Evolutionary conservation across 140 eudicot species (phyloP).

Genomic region (Flaveria floridana): DNA sequence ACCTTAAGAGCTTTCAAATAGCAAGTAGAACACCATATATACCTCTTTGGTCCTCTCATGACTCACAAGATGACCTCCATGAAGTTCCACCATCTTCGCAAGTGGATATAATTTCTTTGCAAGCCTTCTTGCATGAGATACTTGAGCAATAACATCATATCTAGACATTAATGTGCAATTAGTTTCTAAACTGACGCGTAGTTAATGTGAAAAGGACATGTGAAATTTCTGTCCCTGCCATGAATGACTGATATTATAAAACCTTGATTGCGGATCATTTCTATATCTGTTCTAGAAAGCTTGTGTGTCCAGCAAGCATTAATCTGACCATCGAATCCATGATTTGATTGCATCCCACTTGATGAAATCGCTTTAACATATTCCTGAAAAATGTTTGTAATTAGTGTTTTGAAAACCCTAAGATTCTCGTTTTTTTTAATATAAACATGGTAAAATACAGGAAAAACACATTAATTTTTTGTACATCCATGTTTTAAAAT

Average conservation of each 20-base stretch:
- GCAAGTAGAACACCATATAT: constrained; percentile 20
- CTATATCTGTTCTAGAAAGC: constrained; percentile 57
- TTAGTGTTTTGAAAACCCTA: constrained; percentile 10
- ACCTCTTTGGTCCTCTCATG: constrained; percentile 97
- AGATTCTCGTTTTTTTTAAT: neutral
- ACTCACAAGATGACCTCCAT: constrained; percentile 97
- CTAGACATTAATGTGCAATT: constrained; percentile 40
- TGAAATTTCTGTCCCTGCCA: constrained; percentile 64
- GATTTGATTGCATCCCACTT: constrained; percentile 82
- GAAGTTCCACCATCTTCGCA: constrained; percentile 82
- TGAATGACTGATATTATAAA: constrained; percentile 81
- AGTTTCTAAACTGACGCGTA: constrained; percentile 15
- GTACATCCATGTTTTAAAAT: constrained; percentile 13
- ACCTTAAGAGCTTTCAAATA: neutral
- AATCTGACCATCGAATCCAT: constrained; percentile 90
- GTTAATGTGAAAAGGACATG: neutral
- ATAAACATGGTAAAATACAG: constrained; percentile 11
- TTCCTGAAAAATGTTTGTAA: constrained; percentile 52
- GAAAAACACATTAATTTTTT: neutral
- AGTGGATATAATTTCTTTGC: constrained; percentile 74
- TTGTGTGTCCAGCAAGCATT: constrained; percentile 97
- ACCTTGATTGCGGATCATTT: constrained; percentile 59
- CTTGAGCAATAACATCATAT: constrained; percentile 84
- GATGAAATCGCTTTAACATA: constrained; percentile 89
- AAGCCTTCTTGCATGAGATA: constrained; percentile 79